Base-by-base conservation (phyloP, 2,329 filamentous ascomycete species). In the Neurospora sp. region DNA sequence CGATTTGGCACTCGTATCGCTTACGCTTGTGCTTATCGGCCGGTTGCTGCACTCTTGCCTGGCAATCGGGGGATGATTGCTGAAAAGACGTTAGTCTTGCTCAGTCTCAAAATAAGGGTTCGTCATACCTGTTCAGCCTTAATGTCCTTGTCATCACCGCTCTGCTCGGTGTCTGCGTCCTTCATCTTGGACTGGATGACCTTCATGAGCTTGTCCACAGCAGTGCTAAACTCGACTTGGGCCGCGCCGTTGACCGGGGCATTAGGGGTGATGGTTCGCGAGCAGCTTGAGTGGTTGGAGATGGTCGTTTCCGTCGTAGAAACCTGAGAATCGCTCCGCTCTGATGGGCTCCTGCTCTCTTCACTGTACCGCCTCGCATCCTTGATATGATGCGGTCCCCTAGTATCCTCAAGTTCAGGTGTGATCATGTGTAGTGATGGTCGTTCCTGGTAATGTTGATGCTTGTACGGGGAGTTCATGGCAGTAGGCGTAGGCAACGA, bases 201-300 rank as follows among this genome's bases (percentile, higher is more conserved):
- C 79, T 91, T 93, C 93, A 97, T 97, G 58, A 98, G 82, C 58
- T 89, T 90, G 78, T 97, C 94, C 43, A 97, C 89, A 71, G 93
- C 88, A 0, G 93, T 97, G n/a, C 87, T 86, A 78, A 94, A 95
- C 71, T 87, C 85, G 46, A 88, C 81, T n/a, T 86, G 82, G 33
- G 84, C 79, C 1, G 82, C 79, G 71, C 83, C 80, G 71, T 82
- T 78, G 38, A 84, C 80, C 10, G 82, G 80, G 73, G 81, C 81
- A 78, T 84, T 86, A 73, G 79, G 79, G 4, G 78, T 80, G 70
- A 83, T 81, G 11, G 78, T 81, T 76, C 82, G 83, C 39, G 81
- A 77, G 17, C 68, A 70, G 19, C 71, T 72, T 10, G 72, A 70
- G 67, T 39, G 67, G 68, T 38, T 73, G 4, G 72, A 70, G 8